Evolutionary conservation across 257 asterid species (phyloP).

Genomic region (Handroanthus guayacan): DNA sequence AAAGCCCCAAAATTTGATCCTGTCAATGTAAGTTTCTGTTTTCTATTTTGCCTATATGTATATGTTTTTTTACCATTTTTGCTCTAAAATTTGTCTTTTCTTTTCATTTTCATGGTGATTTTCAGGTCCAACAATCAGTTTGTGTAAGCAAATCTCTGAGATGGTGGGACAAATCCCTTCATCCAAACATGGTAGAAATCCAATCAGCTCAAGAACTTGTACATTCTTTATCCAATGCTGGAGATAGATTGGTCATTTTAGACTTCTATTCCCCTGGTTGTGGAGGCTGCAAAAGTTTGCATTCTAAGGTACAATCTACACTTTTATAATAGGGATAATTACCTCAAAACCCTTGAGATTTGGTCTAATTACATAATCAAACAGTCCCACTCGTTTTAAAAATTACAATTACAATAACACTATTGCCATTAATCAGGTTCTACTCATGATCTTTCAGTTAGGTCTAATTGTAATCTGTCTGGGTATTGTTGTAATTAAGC

Average conservation of each 20-base stretch:
- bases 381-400: too few relatives aligned
- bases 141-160: conserved; percentile 49
- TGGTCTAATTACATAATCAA: too few relatives aligned
- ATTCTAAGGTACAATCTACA: conserved; percentile 71
- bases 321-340: too few relatives aligned
- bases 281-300: conserved; percentile 92
- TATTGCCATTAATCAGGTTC: too few relatives aligned
- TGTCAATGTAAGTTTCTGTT: conserved; percentile 51
- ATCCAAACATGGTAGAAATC: conserved; percentile 84
- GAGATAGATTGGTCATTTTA: conserved; percentile 69
- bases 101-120: not conserved
- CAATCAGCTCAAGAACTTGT: conserved; percentile 71
- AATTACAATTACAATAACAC: too few relatives aligned
- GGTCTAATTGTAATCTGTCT: too few relatives aligned
- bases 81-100: not conserved
- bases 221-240: conserved; percentile 68
- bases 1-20: conserved; percentile 47
- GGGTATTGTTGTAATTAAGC: too few relatives aligned
- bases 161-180: conserved; percentile 88
- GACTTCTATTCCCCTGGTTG: conserved; percentile 92
- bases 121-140: conserved; percentile 65
- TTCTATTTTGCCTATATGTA: not conserved
- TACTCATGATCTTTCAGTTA: too few relatives aligned
- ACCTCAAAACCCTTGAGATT: too few relatives aligned
- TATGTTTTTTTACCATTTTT: not conserved